Evolutionary conservation across 179 eudicot genomes (phyloP), one percentile per base, ranked within the genome.

Genomic region (Actinidia arguta): DNA sequence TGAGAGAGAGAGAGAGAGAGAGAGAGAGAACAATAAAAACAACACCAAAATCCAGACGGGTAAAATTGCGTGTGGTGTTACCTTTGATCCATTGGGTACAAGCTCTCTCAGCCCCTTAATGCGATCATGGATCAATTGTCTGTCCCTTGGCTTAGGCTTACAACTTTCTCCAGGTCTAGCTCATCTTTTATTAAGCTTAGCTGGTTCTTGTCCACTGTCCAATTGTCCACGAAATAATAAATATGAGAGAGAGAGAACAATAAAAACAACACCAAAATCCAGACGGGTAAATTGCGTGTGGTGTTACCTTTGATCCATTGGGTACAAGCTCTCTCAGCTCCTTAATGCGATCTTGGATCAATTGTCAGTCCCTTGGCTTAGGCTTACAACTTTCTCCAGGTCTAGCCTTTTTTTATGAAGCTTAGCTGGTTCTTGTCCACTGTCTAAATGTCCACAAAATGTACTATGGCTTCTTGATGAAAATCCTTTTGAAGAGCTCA

Each of bases 261-360:
- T 20, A 5, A 62, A 18, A 6, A 20, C 1, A 56, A 83, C 31
- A 67, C 8, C 10, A 83, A 72, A 8, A 78, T 5, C 51, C 74
- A 59, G 24, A 24, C 18, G 48, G 63, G 54, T 25, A 31, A 61
- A 25, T 50, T 24, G n/a, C 27, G 17, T 13, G 51, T 6, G 16
- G 68, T 58, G 80, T 83, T 83, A 95, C 99, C 94, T 93, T 95
- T 73, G 99, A 90, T 84, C 98, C 98, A 80, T 88, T 93, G 44
- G 99, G 98, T 70, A 96, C 98, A 75, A 96, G 93, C 64, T 93
- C 93, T 24, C 99, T 90, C 31, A 95, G 88, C 86, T 96, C 97
- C 84, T 95, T 96, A 78, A 96, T 88, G 31, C 98, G 98, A 86
- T 96, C 98, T 89, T 95, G 99, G 84, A 96, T 96, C 85, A 96